A percentile compares a stretch with the other conserved stretches of the same genome.
Conservation (phyloP, 768 basidiomycete species). For the Boletus bicolor region DNA sequence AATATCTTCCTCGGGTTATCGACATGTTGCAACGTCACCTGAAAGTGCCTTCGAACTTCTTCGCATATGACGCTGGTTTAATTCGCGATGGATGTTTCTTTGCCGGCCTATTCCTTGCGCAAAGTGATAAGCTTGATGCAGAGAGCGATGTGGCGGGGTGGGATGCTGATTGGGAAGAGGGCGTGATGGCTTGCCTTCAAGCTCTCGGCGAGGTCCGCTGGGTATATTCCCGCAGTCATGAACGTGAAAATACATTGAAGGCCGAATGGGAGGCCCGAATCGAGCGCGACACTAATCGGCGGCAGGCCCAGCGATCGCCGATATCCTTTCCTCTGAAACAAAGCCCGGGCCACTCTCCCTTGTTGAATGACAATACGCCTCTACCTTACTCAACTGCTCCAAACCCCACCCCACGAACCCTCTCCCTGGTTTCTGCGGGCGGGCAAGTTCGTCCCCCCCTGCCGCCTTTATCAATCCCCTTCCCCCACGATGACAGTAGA, state of each 20-base stretch:
- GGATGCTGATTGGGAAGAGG: constrained; percentile 32
- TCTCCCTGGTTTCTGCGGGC: constrained; percentile 33
- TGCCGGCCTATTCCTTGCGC: constrained; percentile 74
- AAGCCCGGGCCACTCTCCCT: constrained; percentile 30
- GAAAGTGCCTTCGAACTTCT: constrained; percentile 47
- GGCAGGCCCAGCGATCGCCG: constrained; percentile 22
- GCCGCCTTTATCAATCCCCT: constrained; percentile 41
- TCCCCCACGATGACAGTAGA: constrained; percentile 47
- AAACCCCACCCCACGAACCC: constrained; percentile 15
- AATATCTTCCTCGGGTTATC: constrained; percentile 48
- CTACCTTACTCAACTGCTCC: constrained; percentile 12
- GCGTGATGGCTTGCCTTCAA: constrained; percentile 52
- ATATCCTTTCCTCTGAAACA: constrained; percentile 23
- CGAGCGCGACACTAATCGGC: constrained; percentile 31
- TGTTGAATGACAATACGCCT: constrained; percentile 19
- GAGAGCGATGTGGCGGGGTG: constrained; percentile 23
- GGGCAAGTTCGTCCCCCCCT: constrained; percentile 45
- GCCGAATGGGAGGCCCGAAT: constrained; percentile 42
- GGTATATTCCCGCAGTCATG: constrained; percentile 73
- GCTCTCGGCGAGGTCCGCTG: constrained; percentile 84
- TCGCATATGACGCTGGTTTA: constrained; percentile 82
- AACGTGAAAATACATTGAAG: constrained; percentile 61
- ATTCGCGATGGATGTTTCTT: constrained; percentile 90
- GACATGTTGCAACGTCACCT: constrained; percentile 52
- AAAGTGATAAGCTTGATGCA: constrained; percentile 38